phyloP scores from a whole-genome alignment of 169 alveolate species.

The Cryptosporidium muris region DNA sequence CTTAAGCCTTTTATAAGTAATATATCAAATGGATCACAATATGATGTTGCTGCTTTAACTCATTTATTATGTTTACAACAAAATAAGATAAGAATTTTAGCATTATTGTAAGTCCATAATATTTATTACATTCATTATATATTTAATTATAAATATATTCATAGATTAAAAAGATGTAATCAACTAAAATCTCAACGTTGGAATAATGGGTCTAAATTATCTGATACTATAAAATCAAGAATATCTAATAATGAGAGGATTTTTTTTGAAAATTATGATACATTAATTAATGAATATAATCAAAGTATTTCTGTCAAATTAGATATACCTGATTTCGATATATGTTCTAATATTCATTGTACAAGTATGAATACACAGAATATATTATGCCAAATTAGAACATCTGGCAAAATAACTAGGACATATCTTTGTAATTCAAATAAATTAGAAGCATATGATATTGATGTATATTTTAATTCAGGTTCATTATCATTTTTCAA shows the following conservation, averaged over 20 bases:
- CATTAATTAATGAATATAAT: constrained; percentile 45
- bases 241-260: constrained; percentile 18
- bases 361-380: neutral
- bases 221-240: constrained; percentile 12
- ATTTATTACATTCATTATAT: neutral
- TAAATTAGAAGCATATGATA: constrained; percentile 6
- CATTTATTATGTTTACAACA: constrained; percentile 49
- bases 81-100: constrained; percentile 59
- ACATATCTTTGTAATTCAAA: constrained; percentile 15
- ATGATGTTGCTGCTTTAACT: constrained; percentile 67
- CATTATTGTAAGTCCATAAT: constrained; percentile 36
- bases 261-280: constrained; percentile 22
- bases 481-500: constrained; percentile 58
- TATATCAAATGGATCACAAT: constrained; percentile 49
- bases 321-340: constrained; percentile 51
- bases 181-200: constrained; percentile 56
- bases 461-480: constrained; percentile 34
- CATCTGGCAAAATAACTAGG: neutral
- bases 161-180: constrained; percentile 60
- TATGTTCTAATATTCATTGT: constrained; percentile 9
- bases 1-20: constrained; percentile 63
- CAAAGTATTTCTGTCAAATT: constrained; percentile 7
- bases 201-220: constrained; percentile 35
- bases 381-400: constrained; percentile 20
- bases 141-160: neutral